Conservation (phyloP, 331 rosid genomes). For the Dryas integrifolia region DNA sequence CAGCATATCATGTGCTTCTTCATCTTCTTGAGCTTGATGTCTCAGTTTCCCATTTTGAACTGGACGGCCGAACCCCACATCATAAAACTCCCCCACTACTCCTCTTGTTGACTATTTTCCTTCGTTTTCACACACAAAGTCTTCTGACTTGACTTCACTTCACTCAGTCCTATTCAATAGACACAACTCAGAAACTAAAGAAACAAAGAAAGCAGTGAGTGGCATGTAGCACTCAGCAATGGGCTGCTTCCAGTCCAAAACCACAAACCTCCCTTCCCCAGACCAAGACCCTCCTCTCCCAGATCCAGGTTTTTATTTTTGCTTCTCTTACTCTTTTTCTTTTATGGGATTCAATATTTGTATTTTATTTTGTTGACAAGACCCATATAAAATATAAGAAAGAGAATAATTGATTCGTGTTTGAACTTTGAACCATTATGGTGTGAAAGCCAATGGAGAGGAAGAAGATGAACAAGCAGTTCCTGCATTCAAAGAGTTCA, state of each 20-base stretch:
- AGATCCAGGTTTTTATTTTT: constrained; percentile 33
- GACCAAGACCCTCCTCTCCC: constrained; percentile 29
- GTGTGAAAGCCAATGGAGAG: constrained; percentile 26
- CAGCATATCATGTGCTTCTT: background rate
- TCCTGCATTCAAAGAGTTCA: constrained; percentile 31
- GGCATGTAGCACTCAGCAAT: constrained; percentile 25
- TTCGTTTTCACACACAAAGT: constrained; percentile 4
- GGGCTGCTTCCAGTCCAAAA: constrained; percentile 52
- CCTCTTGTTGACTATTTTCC: constrained; percentile 3
- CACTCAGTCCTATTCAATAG: background rate
- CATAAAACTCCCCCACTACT: too few relatives aligned
- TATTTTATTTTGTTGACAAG: background rate
- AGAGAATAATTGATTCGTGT: background rate
- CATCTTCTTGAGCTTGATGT: background rate
- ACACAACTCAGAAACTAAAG: background rate
- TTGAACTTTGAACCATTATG: background rate
- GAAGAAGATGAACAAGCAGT: constrained; percentile 31
- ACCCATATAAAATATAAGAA: background rate
- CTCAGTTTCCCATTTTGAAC: background rate
- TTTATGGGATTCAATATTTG: background rate
- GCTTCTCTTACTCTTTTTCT: background rate
- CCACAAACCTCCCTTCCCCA: constrained; percentile 33
- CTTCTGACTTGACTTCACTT: background rate
- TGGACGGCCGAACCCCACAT: background rate
- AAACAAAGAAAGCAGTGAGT: background rate